Evolutionary conservation across 192 early-diverging fungal genomes (phyloP).

Genomic region (Umbelopsis vinacea): DNA sequence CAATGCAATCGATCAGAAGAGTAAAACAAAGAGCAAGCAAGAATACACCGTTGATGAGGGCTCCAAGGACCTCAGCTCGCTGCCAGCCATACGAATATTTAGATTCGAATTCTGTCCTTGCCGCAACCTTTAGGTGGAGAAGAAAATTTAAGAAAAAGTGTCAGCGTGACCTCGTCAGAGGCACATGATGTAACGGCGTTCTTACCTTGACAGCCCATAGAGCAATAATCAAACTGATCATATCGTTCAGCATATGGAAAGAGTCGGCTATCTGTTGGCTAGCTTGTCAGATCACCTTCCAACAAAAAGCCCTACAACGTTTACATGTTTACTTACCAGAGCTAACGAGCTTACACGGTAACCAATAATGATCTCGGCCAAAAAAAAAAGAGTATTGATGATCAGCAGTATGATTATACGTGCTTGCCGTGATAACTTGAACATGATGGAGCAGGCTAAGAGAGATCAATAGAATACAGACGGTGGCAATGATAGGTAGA

Average conservation of each 20-base stretch:
- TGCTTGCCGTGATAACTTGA: slow-evolving; percentile 51
- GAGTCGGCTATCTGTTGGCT: slow-evolving; percentile 72
- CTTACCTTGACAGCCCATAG: slow-evolving; percentile 76
- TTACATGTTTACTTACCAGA: slow-evolving; percentile 41
- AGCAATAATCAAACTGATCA: slow-evolving; percentile 76
- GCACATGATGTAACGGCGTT: background rate
- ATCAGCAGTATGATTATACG: slow-evolving; percentile 63
- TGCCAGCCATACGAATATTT: slow-evolving; percentile 89
- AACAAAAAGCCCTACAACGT: background rate
- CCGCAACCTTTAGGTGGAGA: slow-evolving; percentile 53
- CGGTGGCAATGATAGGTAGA: background rate
- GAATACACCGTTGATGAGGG: slow-evolving; percentile 90
- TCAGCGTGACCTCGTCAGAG: background rate
- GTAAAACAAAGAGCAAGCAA: slow-evolving; percentile 91
- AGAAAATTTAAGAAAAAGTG: background rate
- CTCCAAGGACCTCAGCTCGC: slow-evolving; percentile 90
- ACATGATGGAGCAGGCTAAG: background rate
- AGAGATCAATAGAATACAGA: background rate
- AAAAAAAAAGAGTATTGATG: slow-evolving; percentile 72
- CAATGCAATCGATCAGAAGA: slow-evolving; percentile 83
- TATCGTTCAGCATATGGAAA: slow-evolving; percentile 92
- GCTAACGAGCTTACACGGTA: slow-evolving; percentile 78
- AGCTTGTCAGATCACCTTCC: no score
- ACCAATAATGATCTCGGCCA: slow-evolving; percentile 83
- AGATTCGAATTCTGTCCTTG: slow-evolving; percentile 58